phyloP scores from a whole-genome alignment of 1,284 basidiomycete genomes.

The Polyporus tsugae region DNA sequence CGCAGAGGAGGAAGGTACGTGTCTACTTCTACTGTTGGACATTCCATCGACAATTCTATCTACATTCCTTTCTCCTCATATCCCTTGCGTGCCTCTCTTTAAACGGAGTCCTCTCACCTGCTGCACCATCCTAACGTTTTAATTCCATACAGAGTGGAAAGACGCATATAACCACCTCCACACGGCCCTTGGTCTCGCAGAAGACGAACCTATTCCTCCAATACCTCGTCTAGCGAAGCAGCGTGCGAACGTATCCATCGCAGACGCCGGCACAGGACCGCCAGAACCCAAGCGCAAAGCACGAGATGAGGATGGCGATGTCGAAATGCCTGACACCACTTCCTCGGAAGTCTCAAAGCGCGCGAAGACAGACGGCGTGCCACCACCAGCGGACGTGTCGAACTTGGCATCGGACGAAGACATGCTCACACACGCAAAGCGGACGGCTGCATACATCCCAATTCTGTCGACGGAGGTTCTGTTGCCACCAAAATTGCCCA shows the following conservation, averaged over 20 bases:
- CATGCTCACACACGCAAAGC: constrained; percentile 37
- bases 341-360: constrained; percentile 26
- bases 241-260: constrained; percentile 35
- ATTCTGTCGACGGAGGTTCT: constrained; percentile 49
- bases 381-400: constrained; percentile 22
- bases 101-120: background rate
- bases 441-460: constrained; percentile 56
- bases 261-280: constrained; percentile 32
- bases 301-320: constrained; percentile 52
- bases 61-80: background rate
- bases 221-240: constrained; percentile 54
- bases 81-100: background rate
- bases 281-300: constrained; percentile 61
- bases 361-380: background rate
- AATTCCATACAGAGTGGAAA: constrained; percentile 67
- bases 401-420: constrained; percentile 47
- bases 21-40: background rate
- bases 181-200: constrained; percentile 62
- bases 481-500: constrained; percentile 47
- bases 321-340: constrained; percentile 47
- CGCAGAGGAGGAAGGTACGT: constrained; percentile 79
- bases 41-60: background rate
- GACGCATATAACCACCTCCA: constrained; percentile 67
- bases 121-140: background rate
- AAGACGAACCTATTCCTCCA: constrained; percentile 58